These are phyloP conservation scores for Orbilia quercus DNA, from an alignment of 2,329 filamentous ascomycete species.

Conservation along the genomic window DNA sequence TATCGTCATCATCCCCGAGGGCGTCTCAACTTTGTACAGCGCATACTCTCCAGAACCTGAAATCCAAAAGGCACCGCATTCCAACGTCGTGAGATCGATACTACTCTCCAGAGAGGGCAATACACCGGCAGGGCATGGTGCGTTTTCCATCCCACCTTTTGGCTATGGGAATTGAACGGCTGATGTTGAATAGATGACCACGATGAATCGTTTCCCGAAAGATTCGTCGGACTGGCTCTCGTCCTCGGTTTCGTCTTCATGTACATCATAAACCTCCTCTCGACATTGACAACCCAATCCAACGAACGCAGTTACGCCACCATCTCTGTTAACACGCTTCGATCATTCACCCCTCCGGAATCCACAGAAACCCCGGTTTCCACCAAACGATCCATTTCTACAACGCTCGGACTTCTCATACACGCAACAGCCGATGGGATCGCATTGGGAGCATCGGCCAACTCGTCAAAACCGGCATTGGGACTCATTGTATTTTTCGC, in stretches of 20 bases:
- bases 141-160: background rate
- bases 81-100: slow-evolving; percentile 11
- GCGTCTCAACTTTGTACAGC: slow-evolving; percentile 86
- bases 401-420: slow-evolving; percentile 93
- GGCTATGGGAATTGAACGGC: background rate
- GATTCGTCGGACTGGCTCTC: slow-evolving; percentile 86
- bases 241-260: slow-evolving; percentile 92
- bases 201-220: slow-evolving; percentile 70
- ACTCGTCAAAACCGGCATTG: slow-evolving; percentile 77
- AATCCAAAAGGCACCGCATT: slow-evolving; percentile 61
- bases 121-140: background rate
- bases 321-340: slow-evolving; percentile 73
- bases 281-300: slow-evolving; percentile 76
- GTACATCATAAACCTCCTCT: slow-evolving; percentile 92
- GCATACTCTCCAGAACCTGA: slow-evolving; percentile 63
- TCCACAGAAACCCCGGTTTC: slow-evolving; percentile 57
- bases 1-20: slow-evolving; percentile 97
- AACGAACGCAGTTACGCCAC: slow-evolving; percentile 75
- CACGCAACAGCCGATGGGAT: slow-evolving; percentile 96
- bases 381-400: slow-evolving; percentile 67
- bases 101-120: slow-evolving; percentile 11
- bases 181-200: slow-evolving; percentile 61
- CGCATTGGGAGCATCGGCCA: slow-evolving; percentile 89
- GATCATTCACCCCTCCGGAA: slow-evolving; percentile 59
- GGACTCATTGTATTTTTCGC: slow-evolving; percentile 94